Evolutionary conservation across 495 filamentous ascomycete genomes (phyloP), one percentile per base, ranked within the genome.

Genomic region (Aspergillus ellipticus): DNA sequence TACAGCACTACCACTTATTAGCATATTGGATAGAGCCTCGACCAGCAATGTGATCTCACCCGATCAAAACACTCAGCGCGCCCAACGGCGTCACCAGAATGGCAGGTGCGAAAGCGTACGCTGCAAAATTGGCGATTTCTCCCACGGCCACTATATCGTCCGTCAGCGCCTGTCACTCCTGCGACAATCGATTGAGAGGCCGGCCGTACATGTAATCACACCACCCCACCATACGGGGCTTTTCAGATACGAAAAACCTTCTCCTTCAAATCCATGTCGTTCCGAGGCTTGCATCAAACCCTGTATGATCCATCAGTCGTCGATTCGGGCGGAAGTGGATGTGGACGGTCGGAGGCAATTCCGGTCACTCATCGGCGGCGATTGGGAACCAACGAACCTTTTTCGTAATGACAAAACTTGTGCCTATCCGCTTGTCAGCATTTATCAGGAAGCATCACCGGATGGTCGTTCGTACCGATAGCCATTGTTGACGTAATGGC

Each of bases 191-290:
- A 21, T 45, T 47, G 16, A 41, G 24, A 22, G 16, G 33, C 37
- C 51, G 56, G 49, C 26, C 86, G 65, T 86, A 96, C 91, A 81
- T 65, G 89, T 95, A 60, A 85, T 71, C 59, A 96, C 95, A 56
- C 94, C 94, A 37, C 79, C 87, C 94, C 94, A 98, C 94, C 94
- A 98, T 68, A 89, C 81, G 4, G 94, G 92, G 70, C 85, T 97
- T 66, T 83, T 88, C 55, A 98, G 65, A 74, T 98, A 98, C 72
- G 89, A 83, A 70, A 89, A 98, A 37, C 95, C 95, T 64, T 97
- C 94, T 54, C 95, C 94, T 66, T 96, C 92, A 68, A 97, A 98
- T 33, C 95, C 94, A 73, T 95, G 91, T 66, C 83, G 80, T 74
- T 94, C 88, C 60, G 88, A 89, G 51, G 93, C 88, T 61, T 95